Evolutionary conservation across 2,329 filamentous ascomycete species (phyloP), one percentile per base, ranked within the genome.

Genomic region (Akanthomyces dipterigenus): DNA sequence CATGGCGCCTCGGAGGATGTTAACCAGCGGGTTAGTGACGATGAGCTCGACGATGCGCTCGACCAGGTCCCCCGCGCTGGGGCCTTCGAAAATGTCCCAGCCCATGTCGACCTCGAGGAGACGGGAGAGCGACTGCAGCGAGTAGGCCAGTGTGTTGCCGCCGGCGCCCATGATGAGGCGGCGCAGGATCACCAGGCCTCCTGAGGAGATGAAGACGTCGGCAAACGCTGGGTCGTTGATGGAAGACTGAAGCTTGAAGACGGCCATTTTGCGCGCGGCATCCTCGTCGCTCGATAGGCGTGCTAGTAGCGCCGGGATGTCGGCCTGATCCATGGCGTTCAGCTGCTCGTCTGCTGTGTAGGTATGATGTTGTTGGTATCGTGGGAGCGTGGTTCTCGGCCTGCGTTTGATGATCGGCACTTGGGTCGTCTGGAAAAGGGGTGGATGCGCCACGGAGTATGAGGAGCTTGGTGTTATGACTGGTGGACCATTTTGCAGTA

Each of bases 141-240:
- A 91, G 77, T 99, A 99, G 63, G 95, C 95, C 71, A 99, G 81
- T 1, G 95, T 98, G 75, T 99, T 99, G 62, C 95, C 95, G 62
- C 85, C 90, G 34, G 93, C 88, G 66, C 86, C 85, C 80, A 98
- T 86, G 65, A 95, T 91, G 59, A 98, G 81, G 61, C 90, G 87
- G 58, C 91, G 86, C 69, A 99, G 78, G 67, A 93, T 87, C 66
- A 87, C 82, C 65, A 98, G 81, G 4, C 95, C 95, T 62, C 92
- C 92, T 55, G 92, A 90, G 56, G 89, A 87, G 64, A 98, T 96
- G 78, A 99, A 99, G 68, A 96, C 87, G 74, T 98, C 95, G 70
- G 95, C 95, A 74, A 98, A 98, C 55, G 92, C 89, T 28, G 93
- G 93, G 76, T 99, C 95, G 72, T 93, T 93, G 75, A 99, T 96